Conservation (phyloP, 2,329 filamentous ascomycete genomes). For the Colletotrichum eremochloae region DNA sequence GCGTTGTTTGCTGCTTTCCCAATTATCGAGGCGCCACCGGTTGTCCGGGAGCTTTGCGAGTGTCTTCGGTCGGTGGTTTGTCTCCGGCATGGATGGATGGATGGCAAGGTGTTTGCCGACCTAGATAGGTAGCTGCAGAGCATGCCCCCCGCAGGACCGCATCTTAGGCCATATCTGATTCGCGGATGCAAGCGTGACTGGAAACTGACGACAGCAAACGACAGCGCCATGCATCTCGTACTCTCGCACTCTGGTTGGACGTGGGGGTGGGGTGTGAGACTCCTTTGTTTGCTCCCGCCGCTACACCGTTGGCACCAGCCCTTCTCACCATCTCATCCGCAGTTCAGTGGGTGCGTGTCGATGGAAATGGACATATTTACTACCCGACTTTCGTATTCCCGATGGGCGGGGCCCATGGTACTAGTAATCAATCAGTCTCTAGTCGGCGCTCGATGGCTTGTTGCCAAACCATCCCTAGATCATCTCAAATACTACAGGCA, state of each 20-base stretch:
- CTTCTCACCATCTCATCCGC: not conserved
- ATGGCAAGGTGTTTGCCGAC: not conserved
- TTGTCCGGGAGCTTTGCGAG: not conserved
- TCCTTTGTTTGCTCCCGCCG: constrained; percentile 1
- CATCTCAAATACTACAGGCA: not conserved
- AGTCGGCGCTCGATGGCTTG: not conserved
- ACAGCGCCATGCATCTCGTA: not conserved
- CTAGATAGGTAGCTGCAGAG: not conserved
- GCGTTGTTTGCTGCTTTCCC: not conserved
- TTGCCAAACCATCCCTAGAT: not conserved
- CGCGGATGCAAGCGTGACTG: not conserved
- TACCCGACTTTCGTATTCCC: not conserved
- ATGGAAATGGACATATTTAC: not conserved
- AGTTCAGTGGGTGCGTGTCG: not conserved
- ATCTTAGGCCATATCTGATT: not conserved
- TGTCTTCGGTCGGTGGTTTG: not conserved
- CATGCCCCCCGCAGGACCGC: not conserved
- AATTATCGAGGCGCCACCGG: not conserved
- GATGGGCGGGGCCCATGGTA: not conserved
- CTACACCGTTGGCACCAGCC: not conserved
- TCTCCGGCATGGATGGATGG: not conserved
- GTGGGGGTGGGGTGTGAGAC: not conserved
- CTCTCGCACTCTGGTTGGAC: not conserved
- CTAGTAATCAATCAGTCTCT: not conserved
- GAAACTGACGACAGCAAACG: not conserved